Percentiles rank a stretch among this genome's conserved stretches.
Evolutionary conservation across 2,329 filamentous ascomycete genomes (phyloP).

Genomic region (Colletotrichum chlorophyti): DNA sequence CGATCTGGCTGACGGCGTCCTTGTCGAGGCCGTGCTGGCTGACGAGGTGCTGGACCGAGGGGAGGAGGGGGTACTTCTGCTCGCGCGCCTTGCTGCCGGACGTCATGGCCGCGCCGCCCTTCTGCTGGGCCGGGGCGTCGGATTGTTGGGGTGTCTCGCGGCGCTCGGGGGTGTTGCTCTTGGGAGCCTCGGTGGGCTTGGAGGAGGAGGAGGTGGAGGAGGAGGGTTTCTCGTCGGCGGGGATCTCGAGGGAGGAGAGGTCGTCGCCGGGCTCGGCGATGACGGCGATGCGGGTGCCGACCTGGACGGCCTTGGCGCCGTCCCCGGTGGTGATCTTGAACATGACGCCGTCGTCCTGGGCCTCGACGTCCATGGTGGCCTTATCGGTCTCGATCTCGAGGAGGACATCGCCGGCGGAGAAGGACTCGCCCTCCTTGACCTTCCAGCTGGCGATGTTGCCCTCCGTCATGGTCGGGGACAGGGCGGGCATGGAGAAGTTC

Average conservation of each 20-base stretch:
- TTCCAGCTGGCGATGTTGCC: constrained; percentile 87
- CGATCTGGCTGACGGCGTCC: constrained; percentile 80
- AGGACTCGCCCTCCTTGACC: constrained; percentile 86
- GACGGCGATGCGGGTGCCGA: constrained; percentile 83
- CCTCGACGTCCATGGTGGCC: constrained; percentile 93
- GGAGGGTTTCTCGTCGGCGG: constrained; percentile 66
- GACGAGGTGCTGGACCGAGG: constrained; percentile 84
- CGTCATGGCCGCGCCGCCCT: constrained; percentile 41
- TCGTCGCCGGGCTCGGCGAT: constrained; percentile 85
- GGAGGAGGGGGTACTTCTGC: constrained; percentile 76
- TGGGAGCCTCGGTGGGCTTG: constrained; percentile 32
- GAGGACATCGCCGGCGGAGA: constrained; percentile 82
- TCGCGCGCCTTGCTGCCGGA: constrained; percentile 60
- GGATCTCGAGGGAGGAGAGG: constrained; percentile 75
- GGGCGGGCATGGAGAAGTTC: constrained; percentile 89
- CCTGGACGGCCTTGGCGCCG: constrained; percentile 78
- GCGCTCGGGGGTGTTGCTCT: constrained; percentile 27
- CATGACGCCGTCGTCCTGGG: constrained; percentile 85
- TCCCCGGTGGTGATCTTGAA: constrained; percentile 81
- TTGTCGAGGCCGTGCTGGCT: constrained; percentile 79
- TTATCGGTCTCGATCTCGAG: constrained; percentile 95
- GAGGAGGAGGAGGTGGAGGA: constrained; percentile 41
- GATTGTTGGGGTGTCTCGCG: constrained; percentile 24
- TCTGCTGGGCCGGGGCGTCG: constrained; percentile 36
- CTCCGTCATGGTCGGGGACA: constrained; percentile 94